A percentile compares a stretch with the other conserved stretches of the same genome.
phyloP scores from a whole-genome alignment of 345 rosid species.

The Corchorus olitorius region DNA sequence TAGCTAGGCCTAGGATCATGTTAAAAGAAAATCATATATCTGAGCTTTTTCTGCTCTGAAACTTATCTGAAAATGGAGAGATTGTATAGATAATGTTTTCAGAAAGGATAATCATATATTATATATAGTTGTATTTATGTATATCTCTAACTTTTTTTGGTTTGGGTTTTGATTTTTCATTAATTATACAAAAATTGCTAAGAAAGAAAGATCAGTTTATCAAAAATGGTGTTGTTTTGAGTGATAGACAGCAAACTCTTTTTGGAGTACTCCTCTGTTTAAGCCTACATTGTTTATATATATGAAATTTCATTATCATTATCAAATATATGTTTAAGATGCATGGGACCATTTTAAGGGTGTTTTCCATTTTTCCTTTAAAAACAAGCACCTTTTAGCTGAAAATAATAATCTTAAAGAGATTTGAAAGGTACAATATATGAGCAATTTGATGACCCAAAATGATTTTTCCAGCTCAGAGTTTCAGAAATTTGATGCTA shows the following conservation, averaged over 20 bases:
- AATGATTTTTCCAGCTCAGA: neutral
- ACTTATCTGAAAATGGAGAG: neutral
- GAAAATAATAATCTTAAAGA: neutral
- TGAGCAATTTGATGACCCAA: neutral
- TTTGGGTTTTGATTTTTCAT: neutral
- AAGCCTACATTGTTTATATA: neutral
- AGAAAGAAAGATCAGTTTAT: neutral
- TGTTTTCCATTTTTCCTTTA: neutral
- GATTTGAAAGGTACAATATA: neutral
- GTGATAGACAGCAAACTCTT: neutral
- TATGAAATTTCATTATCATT: neutral
- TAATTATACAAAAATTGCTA: neutral
- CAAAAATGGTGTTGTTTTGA: neutral
- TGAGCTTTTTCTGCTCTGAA: neutral
- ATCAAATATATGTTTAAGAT: neutral
- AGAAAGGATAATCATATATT: slow-evolving; percentile 9
- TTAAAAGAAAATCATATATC: no score
- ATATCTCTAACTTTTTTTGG: neutral
- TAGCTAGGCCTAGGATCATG: neutral
- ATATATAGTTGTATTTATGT: neutral
- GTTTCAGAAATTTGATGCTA: neutral
- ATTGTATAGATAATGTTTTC: neutral
- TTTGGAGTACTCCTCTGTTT: neutral
- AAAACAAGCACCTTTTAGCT: neutral
- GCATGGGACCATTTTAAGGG: neutral